These are phyloP conservation scores for Mallotus nudiflorus DNA, from an alignment of 345 rosid genomes.

Conservation along the genomic window DNA sequence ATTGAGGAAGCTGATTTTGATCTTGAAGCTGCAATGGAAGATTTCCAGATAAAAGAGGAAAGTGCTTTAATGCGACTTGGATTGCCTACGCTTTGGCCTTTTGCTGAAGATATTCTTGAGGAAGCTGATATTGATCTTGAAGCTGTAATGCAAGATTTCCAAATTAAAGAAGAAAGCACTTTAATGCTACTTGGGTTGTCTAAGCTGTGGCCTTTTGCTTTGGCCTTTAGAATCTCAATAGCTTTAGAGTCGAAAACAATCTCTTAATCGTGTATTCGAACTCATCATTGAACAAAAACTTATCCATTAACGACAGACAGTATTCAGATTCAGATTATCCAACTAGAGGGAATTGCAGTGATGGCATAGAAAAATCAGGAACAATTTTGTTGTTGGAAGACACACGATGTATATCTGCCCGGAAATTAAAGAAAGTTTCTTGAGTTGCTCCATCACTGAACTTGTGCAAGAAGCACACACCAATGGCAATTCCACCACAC, in stretches of 20 bases:
- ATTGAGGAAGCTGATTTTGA: no score
- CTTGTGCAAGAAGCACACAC: constrained; percentile 1
- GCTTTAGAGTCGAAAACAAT: constrained; percentile 9
- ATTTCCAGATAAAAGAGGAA: no score
- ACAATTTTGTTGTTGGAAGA: neutral
- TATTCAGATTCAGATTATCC: neutral
- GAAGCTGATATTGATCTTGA: neutral
- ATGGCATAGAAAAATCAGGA: neutral
- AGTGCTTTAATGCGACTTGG: no score
- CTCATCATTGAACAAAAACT: neutral
- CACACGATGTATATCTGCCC: neutral
- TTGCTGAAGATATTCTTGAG: neutral
- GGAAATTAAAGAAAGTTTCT: neutral
- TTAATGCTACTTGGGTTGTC: neutral
- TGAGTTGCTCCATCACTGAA: neutral
- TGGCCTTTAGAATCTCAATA: neutral
- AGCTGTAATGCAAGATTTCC: constrained; percentile 6
- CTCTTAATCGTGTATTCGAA: neutral
- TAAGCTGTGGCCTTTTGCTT: neutral
- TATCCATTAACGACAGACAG: neutral
- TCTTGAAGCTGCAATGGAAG: no score
- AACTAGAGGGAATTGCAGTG: neutral
- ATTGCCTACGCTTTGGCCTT: neutral
- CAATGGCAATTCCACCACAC: constrained; percentile 9
- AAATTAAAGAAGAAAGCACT: neutral